Conservation (phyloP, 1,139 yeast species). For the Protomyces gravidus region DNA sequence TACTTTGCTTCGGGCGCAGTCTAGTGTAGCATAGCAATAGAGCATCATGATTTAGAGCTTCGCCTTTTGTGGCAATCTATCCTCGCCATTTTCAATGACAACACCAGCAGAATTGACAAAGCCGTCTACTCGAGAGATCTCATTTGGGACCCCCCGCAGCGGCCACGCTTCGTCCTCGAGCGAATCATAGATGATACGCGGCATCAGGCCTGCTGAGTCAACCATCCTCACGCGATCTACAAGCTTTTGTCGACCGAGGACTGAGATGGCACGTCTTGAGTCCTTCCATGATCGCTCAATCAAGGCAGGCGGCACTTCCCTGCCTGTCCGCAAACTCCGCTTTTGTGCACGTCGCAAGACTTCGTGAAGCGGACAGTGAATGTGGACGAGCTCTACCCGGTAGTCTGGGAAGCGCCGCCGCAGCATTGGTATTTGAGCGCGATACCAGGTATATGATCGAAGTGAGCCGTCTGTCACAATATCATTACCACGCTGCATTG, state of each 20-base stretch:
- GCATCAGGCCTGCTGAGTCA: slow-evolving; percentile 13
- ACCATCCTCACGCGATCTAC: slow-evolving; percentile 28
- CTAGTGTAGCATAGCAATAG: slow-evolving; percentile 2
- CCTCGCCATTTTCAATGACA: slow-evolving; percentile 20
- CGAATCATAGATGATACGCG: slow-evolving; percentile 9
- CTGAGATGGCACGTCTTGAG: slow-evolving; percentile 24
- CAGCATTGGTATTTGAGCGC: slow-evolving; percentile 6
- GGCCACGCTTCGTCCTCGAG: slow-evolving; percentile 16
- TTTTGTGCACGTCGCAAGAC: slow-evolving; percentile 12
- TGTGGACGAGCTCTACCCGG: slow-evolving; percentile 21
- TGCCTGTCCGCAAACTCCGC: slow-evolving; percentile 11
- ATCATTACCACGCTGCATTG: slow-evolving; percentile 15
- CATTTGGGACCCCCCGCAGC: slow-evolving; percentile 18
- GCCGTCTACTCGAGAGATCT: slow-evolving; percentile 15
- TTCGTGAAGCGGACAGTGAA: slow-evolving; percentile 21
- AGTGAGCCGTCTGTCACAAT: slow-evolving; percentile 20
- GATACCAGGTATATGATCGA: slow-evolving; percentile 21
- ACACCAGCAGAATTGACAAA: slow-evolving; percentile 8
- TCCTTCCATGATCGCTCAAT: slow-evolving; percentile 28
- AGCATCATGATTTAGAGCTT: neutral
- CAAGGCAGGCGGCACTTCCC: slow-evolving; percentile 11
- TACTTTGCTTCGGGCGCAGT: slow-evolving; percentile 31
- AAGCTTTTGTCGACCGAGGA: slow-evolving; percentile 23
- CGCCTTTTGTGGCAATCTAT: neutral
- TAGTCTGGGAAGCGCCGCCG: slow-evolving; percentile 6